Percentiles rank a stretch among this genome's conserved stretches.
These are phyloP conservation scores for Leccinum rimulosum DNA, from an alignment of 768 basidiomycete species.

Conservation along the genomic window DNA sequence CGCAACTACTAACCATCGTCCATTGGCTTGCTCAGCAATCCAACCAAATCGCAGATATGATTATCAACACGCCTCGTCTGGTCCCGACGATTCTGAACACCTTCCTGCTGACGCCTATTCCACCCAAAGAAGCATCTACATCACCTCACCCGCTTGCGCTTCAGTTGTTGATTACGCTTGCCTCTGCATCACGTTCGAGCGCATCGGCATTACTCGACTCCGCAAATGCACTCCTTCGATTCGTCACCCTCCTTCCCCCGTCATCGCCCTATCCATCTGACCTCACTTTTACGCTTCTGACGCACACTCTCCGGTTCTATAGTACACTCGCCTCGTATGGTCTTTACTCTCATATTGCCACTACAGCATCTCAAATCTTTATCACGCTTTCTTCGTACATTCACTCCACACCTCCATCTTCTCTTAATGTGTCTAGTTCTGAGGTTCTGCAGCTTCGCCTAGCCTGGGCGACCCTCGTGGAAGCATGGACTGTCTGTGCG, in stretches of 20 bases:
- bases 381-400: constrained; percentile 48
- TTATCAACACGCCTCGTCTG: constrained; percentile 51
- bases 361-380: constrained; percentile 59
- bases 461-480: constrained; percentile 60
- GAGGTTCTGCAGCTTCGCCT: constrained; percentile 30
- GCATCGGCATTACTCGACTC: constrained; percentile 55
- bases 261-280: constrained; percentile 36
- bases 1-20: constrained; percentile 57
- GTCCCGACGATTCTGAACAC: constrained; percentile 48
- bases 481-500: constrained; percentile 78
- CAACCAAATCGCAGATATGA: constrained; percentile 47
- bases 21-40: constrained; percentile 61
- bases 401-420: constrained; percentile 31
- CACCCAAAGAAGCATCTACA: constrained; percentile 32
- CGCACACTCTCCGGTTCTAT: constrained; percentile 62
- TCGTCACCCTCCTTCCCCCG: constrained; percentile 56
- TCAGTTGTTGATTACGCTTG: constrained; percentile 54
- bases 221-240: constrained; percentile 70
- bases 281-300: constrained; percentile 47
- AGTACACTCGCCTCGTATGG: constrained; percentile 72
- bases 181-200: constrained; percentile 62
- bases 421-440: constrained; percentile 6
- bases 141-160: constrained; percentile 50
- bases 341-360: constrained; percentile 63
- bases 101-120: constrained; percentile 57